Conservation (phyloP, 2,329 filamentous ascomycete species). For the Diaporthe humulicola region DNA sequence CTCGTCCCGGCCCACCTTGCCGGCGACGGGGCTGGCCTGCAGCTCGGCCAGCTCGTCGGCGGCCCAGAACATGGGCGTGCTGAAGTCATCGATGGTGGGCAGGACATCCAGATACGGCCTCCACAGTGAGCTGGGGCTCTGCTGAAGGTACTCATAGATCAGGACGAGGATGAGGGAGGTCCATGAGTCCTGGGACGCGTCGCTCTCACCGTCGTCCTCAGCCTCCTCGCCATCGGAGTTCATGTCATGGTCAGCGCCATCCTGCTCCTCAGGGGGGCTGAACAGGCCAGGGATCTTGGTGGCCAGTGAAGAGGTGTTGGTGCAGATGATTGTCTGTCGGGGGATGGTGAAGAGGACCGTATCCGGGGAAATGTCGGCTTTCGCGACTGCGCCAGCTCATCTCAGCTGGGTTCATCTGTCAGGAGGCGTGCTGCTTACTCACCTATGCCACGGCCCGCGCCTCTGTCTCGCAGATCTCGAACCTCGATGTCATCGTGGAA, state of each 20-base stretch:
- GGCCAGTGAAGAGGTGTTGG: conserved; percentile 78
- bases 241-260: conserved; percentile 48
- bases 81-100: conserved; percentile 70
- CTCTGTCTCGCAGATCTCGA: conserved; percentile 62
- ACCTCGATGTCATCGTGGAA: conserved; percentile 68
- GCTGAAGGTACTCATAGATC: conserved; percentile 79
- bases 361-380: conserved; percentile 76
- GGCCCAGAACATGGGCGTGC: conserved; percentile 93
- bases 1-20: conserved; percentile 80
- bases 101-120: conserved; percentile 83
- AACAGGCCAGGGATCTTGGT: conserved; percentile 69
- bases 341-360: conserved; percentile 87
- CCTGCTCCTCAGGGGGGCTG: conserved; percentile 42
- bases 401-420: conserved; percentile 12
- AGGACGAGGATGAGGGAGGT: conserved; percentile 79
- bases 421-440: conserved; percentile 41
- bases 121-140: conserved; percentile 75
- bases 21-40: conserved; percentile 80
- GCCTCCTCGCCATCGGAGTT: conserved; percentile 54
- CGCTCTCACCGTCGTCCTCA: conserved; percentile 53
- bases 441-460: conserved; percentile 70
- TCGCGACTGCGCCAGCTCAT: conserved; percentile 70
- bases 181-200: conserved; percentile 63
- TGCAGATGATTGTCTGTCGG: conserved; percentile 76
- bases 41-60: conserved; percentile 77